Evolutionary conservation across 768 basidiomycete species (phyloP), one percentile per base, ranked within the genome.

Genomic region (Mycena leptocephala): DNA sequence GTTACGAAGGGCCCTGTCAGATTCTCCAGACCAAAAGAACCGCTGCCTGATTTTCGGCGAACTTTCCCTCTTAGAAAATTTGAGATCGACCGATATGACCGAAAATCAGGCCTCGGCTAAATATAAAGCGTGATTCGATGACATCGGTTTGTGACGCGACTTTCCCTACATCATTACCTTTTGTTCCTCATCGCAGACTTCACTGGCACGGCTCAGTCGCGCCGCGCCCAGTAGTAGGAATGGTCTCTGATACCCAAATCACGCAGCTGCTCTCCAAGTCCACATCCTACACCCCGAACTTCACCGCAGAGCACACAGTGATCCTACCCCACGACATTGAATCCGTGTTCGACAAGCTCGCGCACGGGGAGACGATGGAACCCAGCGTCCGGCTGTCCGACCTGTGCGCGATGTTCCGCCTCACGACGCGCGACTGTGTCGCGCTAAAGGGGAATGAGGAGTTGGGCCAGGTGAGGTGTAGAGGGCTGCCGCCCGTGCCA

Each of bases 351-450:
- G 59, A 62, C 37, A 39, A n/a, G 59, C 16, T 62, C 0, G 59
- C 37, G 10, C 24, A 16, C 24, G 59, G 59, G 22, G 59, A 62
- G 37, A 62, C 59, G 35, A 3, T 62, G 37, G 59, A 62, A 32
- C n/a, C n/a, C n/a, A 62, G 59, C 59, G 59, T 62, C n/a, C 11
- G 59, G 9, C 59, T 62, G 13, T 62, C 59, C 20, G 59, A 62
- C 24, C 59, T 62, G 37, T 62, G 35, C 24, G 24, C 35, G 9
- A 39, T n/a, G n/a, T 62, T 62, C 24, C 59, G 37, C 16, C 35
- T 62, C 59, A 41, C 37, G 13, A 62, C 22, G 6, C n/a, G 16
- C 9, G 59, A 62, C 59, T 37, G 26, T 37, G 24, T 62, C 59
- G 18, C 13, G 5, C 59, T 62, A 16, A 13, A n/a, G 11, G 6